Base-by-base conservation (phyloP, 495 filamentous ascomycete genomes). In the Glonium stellatum region DNA sequence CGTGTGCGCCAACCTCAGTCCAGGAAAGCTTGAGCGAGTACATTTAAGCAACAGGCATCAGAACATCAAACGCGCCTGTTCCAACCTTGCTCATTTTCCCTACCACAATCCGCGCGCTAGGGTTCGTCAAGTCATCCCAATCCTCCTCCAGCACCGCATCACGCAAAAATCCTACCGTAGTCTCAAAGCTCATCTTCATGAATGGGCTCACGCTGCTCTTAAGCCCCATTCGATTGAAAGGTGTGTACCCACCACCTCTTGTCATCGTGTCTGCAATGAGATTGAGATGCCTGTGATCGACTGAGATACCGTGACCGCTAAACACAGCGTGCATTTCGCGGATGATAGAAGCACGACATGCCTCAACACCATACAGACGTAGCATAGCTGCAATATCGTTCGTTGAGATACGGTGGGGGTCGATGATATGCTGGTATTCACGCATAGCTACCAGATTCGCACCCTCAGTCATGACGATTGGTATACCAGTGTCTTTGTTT, bases 101-200 rank as follows among this genome's bases (percentile, higher is more conserved):
- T 58, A 92, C 80, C 57, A 97, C 89, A 73, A 99, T 90, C 60
- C 92, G 82, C 61, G 86, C 85, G 72, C 87, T 92, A 4, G 93
- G 95, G 64, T 84, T 89, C 59, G 79, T 85, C 55, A 99, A 79
- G 68, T 88, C 86, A 74, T 99, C 93, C 78, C 84, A 87, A 71
- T 96, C 93, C 54, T 87, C 82, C 66, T 96, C 90, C 44, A 92
- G 72, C 18, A 95, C 89, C 25, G 92, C 91, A 64, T 96, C 92
- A 71, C 86, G 88, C 71, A 97, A 79, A 76, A 95, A 97, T 1
- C 87, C 87, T 36, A 96, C 82, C 21, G 93, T 97, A 5, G 93
- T 97, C 79, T 99, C 92, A 77, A 97, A 97, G 72, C 89, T 95
- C 90, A 96, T 96, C 80, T 97, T 96, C 73, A 92, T 86, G 62